These are phyloP conservation scores for Lepidium didymum DNA, from an alignment of 345 rosid genomes.

Conservation along the genomic window DNA sequence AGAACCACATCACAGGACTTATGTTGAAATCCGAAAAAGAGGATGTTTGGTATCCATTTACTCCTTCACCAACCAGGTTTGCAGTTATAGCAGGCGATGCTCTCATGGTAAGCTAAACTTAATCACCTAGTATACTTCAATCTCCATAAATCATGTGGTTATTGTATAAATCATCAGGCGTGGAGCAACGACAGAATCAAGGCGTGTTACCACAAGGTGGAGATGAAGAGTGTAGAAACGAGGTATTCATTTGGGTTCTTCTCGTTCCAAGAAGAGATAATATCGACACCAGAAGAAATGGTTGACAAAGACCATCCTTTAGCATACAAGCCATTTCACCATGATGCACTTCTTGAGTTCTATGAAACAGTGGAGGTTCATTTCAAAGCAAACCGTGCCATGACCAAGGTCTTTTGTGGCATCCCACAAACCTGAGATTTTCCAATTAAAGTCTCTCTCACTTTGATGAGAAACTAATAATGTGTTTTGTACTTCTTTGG, in stretches of 20 bases:
- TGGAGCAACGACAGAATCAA: slow-evolving; percentile 76
- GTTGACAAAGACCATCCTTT: slow-evolving; percentile 54
- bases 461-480: neutral
- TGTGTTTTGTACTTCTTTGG: neutral
- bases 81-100: slow-evolving; percentile 53
- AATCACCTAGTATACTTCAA: neutral
- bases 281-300: slow-evolving; percentile 45
- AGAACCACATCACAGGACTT: slow-evolving; percentile 50
- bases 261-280: slow-evolving; percentile 36
- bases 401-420: slow-evolving; percentile 53
- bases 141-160: neutral
- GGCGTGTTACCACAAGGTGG: slow-evolving; percentile 53
- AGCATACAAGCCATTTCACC: slow-evolving; percentile 52
- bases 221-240: slow-evolving; percentile 34
- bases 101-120: slow-evolving; percentile 39
- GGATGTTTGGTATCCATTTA: slow-evolving; percentile 41
- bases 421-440: neutral
- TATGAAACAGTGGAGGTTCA: slow-evolving; percentile 19
- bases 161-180: slow-evolving; percentile 33
- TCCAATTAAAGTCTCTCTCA: neutral
- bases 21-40: slow-evolving; percentile 37
- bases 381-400: slow-evolving; percentile 34
- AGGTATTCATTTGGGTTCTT: slow-evolving; percentile 58
- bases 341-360: slow-evolving; percentile 44
- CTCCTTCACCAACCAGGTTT: slow-evolving; percentile 47